A percentile compares a stretch with the other conserved stretches of the same genome.
These are phyloP conservation scores for Daucus carota DNA, from an alignment of 129 eudicot species.

Conservation along the genomic window DNA sequence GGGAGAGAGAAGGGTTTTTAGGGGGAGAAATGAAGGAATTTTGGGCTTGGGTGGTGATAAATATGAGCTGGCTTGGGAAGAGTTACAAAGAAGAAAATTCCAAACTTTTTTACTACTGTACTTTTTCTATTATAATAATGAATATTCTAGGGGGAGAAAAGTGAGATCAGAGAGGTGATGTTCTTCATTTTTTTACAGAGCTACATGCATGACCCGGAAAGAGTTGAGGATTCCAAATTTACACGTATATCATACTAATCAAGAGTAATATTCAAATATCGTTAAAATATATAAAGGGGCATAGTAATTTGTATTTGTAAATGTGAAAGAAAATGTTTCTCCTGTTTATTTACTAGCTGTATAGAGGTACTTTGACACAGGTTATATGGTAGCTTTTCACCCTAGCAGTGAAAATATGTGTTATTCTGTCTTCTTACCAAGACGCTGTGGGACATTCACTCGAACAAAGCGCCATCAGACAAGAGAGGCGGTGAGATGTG, in stretches of 20 bases:
- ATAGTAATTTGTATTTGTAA: background rate
- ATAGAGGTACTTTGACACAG: background rate
- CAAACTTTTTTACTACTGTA: background rate
- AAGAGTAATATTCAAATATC: no score
- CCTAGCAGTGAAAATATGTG: background rate
- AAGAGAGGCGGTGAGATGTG: background rate
- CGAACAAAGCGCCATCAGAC: background rate
- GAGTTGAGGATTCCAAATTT: background rate
- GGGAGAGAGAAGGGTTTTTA: background rate
- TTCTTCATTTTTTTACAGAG: background rate
- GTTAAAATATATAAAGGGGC: background rate
- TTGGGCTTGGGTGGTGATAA: conserved; percentile 1
- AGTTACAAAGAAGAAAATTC: background rate
- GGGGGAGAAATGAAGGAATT: background rate
- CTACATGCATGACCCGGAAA: conserved; percentile 10
- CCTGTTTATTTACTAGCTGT: no score
- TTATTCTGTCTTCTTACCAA: background rate
- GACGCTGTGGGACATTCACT: conserved; percentile 6
- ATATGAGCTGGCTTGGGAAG: conserved; percentile 5
- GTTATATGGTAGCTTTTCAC: background rate
- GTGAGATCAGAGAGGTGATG: background rate
- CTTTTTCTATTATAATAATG: background rate
- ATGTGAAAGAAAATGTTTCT: background rate
- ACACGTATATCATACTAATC: no score
- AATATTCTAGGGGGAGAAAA: background rate